phyloP scores from a whole-genome alignment of 2,329 filamentous ascomycete genomes.

The Paecilomyces niveus region DNA sequence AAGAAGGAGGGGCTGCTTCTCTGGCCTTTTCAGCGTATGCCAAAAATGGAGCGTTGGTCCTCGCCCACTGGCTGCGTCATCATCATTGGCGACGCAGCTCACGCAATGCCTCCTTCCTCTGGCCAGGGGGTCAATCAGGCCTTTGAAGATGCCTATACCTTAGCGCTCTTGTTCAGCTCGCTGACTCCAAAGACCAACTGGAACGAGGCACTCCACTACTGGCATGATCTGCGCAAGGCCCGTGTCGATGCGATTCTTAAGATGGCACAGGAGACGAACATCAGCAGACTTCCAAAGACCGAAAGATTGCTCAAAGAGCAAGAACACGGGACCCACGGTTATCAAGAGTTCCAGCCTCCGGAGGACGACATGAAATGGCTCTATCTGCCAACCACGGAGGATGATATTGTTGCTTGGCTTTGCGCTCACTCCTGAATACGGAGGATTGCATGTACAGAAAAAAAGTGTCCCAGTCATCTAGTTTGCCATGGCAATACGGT shows the following conservation, averaged over 20 bases:
- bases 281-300: not conserved
- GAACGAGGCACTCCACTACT: slow-evolving; percentile 28
- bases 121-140: slow-evolving; percentile 54
- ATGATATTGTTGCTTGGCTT: not conserved
- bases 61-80: slow-evolving; percentile 24
- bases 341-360: not conserved
- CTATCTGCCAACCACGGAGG: not conserved
- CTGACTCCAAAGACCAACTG: slow-evolving; percentile 13
- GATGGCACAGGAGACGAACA: not conserved
- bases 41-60: slow-evolving; percentile 4
- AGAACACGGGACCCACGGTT: not conserved
- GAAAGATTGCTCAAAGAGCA: not conserved
- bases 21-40: slow-evolving; percentile 5
- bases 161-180: slow-evolving; percentile 35
- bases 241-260: not conserved
- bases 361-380: not conserved
- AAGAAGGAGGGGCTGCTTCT: slow-evolving; percentile 1
- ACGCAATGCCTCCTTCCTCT: slow-evolving; percentile 55
- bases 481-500: too few species aligned
- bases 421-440: not conserved
- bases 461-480: not conserved
- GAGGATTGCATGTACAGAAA: not conserved
- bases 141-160: slow-evolving; percentile 47
- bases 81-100: slow-evolving; percentile 56
- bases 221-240: slow-evolving; percentile 33